Base-by-base conservation (phyloP, 75 land plant genomes). In the Cryptomeria japonica region DNA sequence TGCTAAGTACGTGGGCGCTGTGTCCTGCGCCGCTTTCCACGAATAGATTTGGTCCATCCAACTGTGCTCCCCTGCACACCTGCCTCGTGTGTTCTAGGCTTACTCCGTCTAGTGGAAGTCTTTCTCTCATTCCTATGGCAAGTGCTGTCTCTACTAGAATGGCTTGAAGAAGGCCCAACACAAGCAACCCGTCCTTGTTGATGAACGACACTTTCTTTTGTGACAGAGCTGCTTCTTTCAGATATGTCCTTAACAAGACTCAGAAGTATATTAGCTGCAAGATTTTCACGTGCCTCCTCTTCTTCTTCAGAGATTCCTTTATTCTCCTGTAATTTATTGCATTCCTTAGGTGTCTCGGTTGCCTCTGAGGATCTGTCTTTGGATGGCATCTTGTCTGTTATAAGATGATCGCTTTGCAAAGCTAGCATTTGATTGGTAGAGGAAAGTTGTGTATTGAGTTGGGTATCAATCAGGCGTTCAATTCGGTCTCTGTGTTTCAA, bases 251-350 rank as follows among this genome's bases (percentile, higher is more conserved):
- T 82, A 46, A 82, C 84, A 82, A 82, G 84, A 51, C 84, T 82
- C 84, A 82, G 84, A n/a, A 82, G 84, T 82, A 82, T 82, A 47
- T 42, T 82, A 44, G 84, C 84, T 46, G 84, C 84, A 82, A 82
- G 84, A 32, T 49, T 82, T 82, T 82, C 84, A 82, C 49, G n/a
- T 82, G 51, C 84, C 84, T 82, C 84, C 14, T 46, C 47, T 46
- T 46, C 84, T 82, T 38, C 80, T 18, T 82, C 84, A 82, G 84
- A 46, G 32, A 31, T 15, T 39, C 47, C 51, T 44, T 41, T 31
- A 14, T 32, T 82, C 49, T 82, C 84, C 46, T 82, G 84, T n/a
- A 41, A 44, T 47, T 82, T 44, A 82, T 47, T 9, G 31, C 49
- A 42, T 44, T 25, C 84, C 14, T 46, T 46, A 38, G 25, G 82